Conservation (phyloP, 108 stramenopile species). For the Stephanodiscus minutulus region DNA sequence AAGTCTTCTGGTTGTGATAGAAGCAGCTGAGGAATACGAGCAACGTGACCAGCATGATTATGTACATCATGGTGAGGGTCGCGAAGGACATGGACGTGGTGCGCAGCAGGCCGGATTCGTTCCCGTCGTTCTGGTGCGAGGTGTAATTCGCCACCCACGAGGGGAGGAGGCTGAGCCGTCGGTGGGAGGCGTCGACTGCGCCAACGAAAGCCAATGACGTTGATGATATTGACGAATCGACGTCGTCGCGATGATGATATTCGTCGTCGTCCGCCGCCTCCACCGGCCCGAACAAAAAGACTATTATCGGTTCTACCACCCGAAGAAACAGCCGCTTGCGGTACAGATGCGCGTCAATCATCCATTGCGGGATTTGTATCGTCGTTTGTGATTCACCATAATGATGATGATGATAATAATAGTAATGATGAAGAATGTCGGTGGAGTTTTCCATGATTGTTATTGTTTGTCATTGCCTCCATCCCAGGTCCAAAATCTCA, state of each 20-base stretch:
- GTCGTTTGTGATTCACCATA: background rate
- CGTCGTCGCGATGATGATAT: background rate
- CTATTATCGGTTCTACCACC: constrained; percentile 79
- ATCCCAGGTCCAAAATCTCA: too few species aligned
- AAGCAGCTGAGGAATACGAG: constrained; percentile 83
- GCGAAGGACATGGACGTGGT: constrained; percentile 85
- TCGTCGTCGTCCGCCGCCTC: constrained; percentile 22
- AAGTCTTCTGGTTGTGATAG: constrained; percentile 88
- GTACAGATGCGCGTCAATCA: constrained; percentile 62
- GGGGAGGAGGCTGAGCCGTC: constrained; percentile 74
- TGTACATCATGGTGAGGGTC: constrained; percentile 69
- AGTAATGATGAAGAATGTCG: background rate
- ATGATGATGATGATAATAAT: background rate
- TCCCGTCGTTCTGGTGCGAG: constrained; percentile 1
- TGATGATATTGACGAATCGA: background rate
- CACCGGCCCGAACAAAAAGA: constrained; percentile 62
- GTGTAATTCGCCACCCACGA: constrained; percentile 61
- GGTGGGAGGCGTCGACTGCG: constrained; percentile 39
- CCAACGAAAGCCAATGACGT: background rate
- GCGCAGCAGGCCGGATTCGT: constrained; percentile 26
- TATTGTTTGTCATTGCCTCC: background rate
- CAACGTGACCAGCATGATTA: constrained; percentile 62
- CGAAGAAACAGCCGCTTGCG: constrained; percentile 70
- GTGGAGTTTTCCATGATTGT: background rate
- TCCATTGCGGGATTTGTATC: constrained; percentile 68